phyloP scores from a whole-genome alignment of 75 land plant genomes.

The Selaginella moellendorffii region DNA sequence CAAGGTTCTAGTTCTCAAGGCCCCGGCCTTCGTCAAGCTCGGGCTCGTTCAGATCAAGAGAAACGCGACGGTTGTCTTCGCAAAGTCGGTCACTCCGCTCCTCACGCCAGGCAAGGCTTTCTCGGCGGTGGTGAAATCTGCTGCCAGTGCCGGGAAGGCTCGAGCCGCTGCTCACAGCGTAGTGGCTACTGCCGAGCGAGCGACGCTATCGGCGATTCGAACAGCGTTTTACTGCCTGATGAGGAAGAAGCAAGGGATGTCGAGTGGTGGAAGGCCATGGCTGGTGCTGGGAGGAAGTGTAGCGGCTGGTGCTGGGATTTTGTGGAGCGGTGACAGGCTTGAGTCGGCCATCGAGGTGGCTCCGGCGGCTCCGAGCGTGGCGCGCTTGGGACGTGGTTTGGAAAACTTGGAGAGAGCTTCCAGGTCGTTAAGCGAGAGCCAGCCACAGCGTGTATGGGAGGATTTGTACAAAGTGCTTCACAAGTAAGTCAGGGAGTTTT shows the following conservation, averaged over 20 bases:
- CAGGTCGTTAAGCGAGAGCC: not conserved
- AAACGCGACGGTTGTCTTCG: conserved; percentile 25
- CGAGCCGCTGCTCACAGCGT: conserved; percentile 47
- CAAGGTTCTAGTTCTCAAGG: conserved; percentile 39
- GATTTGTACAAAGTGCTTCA: not conserved
- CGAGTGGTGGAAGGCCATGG: conserved; percentile 46
- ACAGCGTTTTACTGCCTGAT: conserved; percentile 81
- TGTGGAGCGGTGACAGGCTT: conserved; percentile 59
- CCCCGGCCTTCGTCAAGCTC: conserved; percentile 42
- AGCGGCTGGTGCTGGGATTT: conserved; percentile 50
- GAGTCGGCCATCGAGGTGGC: conserved; percentile 54
- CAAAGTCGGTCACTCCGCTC: conserved; percentile 35
- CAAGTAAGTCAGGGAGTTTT: no score
- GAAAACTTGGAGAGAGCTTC: conserved; percentile 42
- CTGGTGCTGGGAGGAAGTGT: conserved; percentile 59
- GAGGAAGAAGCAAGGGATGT: conserved; percentile 36
- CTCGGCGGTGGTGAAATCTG: conserved; percentile 35
- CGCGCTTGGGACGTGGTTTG: conserved; percentile 70
- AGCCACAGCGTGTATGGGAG: not conserved
- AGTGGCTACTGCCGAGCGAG: conserved; percentile 59
- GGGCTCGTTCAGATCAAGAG: conserved; percentile 45
- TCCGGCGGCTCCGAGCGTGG: conserved; percentile 56
- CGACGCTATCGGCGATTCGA: conserved; percentile 70
- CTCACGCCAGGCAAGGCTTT: conserved; percentile 19
- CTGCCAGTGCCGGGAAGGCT: conserved; percentile 49